Conservation (phyloP, 345 rosid species). For the Orychophragmus violaceus region DNA sequence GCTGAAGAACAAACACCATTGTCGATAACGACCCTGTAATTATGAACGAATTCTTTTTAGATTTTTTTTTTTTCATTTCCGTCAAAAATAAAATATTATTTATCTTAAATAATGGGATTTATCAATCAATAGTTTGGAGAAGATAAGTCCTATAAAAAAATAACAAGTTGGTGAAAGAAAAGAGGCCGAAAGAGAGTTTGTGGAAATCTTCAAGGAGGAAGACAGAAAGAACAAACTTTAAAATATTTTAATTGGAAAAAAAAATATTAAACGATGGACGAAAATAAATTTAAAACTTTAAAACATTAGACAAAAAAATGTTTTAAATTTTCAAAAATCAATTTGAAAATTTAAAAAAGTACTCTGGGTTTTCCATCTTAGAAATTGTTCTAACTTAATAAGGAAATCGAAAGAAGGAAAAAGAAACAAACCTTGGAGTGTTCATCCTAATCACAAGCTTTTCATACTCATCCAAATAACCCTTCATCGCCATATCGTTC, state of each 20-base stretch:
- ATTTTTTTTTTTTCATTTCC: background rate
- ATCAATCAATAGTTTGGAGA: conserved; percentile 7
- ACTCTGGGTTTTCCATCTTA: background rate
- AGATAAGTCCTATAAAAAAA: conserved; percentile 14
- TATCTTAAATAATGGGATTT: background rate
- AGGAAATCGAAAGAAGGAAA: background rate
- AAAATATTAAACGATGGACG: background rate
- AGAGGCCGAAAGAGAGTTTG: background rate
- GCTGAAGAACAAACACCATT: conserved; percentile 76
- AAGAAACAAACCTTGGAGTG: conserved; percentile 71
- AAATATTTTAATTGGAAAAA: background rate
- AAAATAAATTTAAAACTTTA: background rate
- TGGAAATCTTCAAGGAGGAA: conserved; percentile 8
- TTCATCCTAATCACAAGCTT: conserved; percentile 86
- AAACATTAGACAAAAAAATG: too few relatives aligned
- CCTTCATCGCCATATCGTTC: conserved; percentile 55
- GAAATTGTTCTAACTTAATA: background rate
- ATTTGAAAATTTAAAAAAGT: background rate
- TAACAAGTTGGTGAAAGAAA: conserved; percentile 17
- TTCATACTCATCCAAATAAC: conserved; percentile 81
- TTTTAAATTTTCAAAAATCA: background rate
- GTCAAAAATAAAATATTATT: background rate
- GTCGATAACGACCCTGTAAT: conserved; percentile 86
- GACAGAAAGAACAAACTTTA: conserved; percentile 24
- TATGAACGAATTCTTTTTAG: conserved; percentile 16